Base-by-base conservation (phyloP, 1,139 yeast species). In the Pichia norvegensis region DNA sequence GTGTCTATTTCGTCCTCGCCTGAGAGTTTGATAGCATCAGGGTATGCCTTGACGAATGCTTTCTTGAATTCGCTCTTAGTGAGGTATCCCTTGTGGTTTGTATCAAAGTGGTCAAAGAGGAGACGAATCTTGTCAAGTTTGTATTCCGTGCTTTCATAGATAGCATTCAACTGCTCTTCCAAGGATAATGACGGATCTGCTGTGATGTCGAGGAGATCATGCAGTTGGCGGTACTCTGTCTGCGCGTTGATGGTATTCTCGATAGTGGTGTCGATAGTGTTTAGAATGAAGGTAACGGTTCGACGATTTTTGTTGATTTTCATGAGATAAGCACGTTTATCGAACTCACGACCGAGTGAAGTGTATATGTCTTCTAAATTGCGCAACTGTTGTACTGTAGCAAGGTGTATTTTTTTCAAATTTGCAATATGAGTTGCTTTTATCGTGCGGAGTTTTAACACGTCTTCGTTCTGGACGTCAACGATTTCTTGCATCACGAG, bases 21-120 rank as follows among this genome's bases (percentile, higher is more conserved):
- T 1, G 37, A 46, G 7, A 42, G 43, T 4, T 44, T 37, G 27
- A 56, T 43, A 7, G 53, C 48, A 10, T 33, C 35, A 1, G 62
- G 62, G 42, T 58, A 58, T 41, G 74, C 60, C 27, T 64, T 64
- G 33, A 76, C 71, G 10, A 90, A 85, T 57, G 88, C 85, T 23
- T 65, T 64, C 55, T 81, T 80, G 61, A 90, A 90, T 55, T 85
- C 92, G 10, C 67, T 69, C 55, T 86, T 86, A 53, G 79, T 75
- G 36, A 90, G 65, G 31, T 66, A 66, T 4, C 74, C 74, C 39
- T 76, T 73, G 21, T 62, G 55, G 38, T 73, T 78, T 2, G 44
- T 48, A 45, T 61, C 64, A 41, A 52, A 50, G 33, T 50, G 50
- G 3, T 56, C 53, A 40, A 63, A 63, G 17, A 62, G 29, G 13